These are phyloP conservation scores for Lodderomyces jiufengensis DNA, from an alignment of 1,139 yeast species.

Conservation along the genomic window DNA sequence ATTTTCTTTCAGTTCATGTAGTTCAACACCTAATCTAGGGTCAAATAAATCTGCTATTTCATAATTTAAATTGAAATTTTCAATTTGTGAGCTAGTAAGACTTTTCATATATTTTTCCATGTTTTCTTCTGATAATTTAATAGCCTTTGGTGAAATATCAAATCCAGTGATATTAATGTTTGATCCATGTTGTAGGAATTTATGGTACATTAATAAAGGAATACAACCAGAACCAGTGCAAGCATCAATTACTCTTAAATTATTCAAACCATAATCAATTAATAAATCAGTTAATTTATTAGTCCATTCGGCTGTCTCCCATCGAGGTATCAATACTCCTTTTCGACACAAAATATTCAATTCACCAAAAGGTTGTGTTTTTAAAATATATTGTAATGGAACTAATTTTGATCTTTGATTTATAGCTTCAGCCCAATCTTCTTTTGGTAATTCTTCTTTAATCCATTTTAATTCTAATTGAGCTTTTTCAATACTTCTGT, in stretches of 20 bases:
- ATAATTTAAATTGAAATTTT: constrained; percentile 5
- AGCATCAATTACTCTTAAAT: constrained; percentile 53
- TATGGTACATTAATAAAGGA: constrained; percentile 48
- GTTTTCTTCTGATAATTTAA: constrained; percentile 50
- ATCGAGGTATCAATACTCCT: constrained; percentile 81
- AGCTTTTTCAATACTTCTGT: constrained; percentile 28
- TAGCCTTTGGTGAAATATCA: constrained; percentile 59
- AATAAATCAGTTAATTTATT: constrained; percentile 34
- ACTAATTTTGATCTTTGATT: constrained; percentile 40
- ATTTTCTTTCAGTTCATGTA: constrained; percentile 5
- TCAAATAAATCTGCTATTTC: constrained; percentile 26
- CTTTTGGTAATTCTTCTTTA: constrained; percentile 33
- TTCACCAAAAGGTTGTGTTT: constrained; percentile 81
- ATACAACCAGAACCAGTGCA: constrained; percentile 95
- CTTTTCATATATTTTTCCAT: constrained; percentile 10
- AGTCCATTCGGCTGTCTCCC: constrained; percentile 97
- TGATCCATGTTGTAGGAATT: constrained; percentile 20
- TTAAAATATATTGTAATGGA: constrained; percentile 82
- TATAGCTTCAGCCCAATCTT: constrained; percentile 34
- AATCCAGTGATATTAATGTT: constrained; percentile 40
- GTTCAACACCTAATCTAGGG: constrained; percentile 4
- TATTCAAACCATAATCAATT: constrained; percentile 5
- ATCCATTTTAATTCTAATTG: constrained; percentile 40
- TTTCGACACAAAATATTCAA: constrained; percentile 56
- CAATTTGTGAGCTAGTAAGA: too few relatives aligned